These are phyloP conservation scores for Trichoderma erinaceum DNA, from an alignment of 495 filamentous ascomycete genomes.

Conservation along the genomic window DNA sequence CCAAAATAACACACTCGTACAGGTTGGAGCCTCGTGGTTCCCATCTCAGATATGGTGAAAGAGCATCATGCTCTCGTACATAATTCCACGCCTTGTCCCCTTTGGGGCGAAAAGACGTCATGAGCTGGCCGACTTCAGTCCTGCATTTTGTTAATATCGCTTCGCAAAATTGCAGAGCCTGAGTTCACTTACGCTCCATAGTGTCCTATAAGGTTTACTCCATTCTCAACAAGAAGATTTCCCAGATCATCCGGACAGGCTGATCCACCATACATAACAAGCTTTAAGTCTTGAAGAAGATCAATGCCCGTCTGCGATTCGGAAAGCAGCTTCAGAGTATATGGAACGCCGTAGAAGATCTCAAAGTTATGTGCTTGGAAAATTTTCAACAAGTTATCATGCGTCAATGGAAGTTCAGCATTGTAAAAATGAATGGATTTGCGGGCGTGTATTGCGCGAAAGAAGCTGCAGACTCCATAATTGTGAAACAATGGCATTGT, in stretches of 20 bases:
- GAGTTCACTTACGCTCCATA: constrained; percentile 29
- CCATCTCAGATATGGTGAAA: constrained; percentile 26
- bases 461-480: constrained; percentile 44
- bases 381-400: constrained; percentile 32
- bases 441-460: constrained; percentile 36
- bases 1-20: constrained; percentile 42
- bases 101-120: constrained; percentile 45
- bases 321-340: constrained; percentile 42
- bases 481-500: constrained; percentile 31
- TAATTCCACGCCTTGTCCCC: constrained; percentile 43
- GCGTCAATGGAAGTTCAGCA: constrained; percentile 38
- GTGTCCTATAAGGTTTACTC: constrained; percentile 49
- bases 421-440: constrained; percentile 42
- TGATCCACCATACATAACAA: constrained; percentile 45
- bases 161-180: neutral
- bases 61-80: constrained; percentile 25
- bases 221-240: constrained; percentile 45
- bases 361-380: constrained; percentile 36
- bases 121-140: constrained; percentile 53
- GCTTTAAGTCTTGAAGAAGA: constrained; percentile 31
- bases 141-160: neutral
- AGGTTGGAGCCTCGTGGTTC: constrained; percentile 22
- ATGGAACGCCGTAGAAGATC: constrained; percentile 42
- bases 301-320: constrained; percentile 39
- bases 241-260: constrained; percentile 46